Evolutionary conservation across 139 green algal genomes (phyloP).

Genomic region (Tetradesmus lagerheimii): DNA sequence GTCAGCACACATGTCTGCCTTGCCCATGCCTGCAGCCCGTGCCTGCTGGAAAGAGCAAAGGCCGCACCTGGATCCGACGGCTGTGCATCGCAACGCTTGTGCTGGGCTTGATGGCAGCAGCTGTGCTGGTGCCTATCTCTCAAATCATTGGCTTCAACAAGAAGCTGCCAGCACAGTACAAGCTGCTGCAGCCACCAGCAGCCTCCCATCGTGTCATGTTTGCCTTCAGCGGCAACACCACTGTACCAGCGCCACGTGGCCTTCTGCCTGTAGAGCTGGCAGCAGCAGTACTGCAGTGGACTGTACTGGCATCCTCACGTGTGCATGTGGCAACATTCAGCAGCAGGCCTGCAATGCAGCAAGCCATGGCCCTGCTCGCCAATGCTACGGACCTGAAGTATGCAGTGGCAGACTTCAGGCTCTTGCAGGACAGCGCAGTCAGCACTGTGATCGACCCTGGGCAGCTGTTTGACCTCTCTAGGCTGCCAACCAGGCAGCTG

Average conservation of each 20-base stretch:
- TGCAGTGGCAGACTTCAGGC: not conserved
- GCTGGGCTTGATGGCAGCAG: not conserved
- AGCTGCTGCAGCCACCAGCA: slow-evolving; percentile 7
- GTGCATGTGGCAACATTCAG: slow-evolving; percentile 20
- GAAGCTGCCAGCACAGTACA: not conserved
- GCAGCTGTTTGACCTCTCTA: slow-evolving; percentile 27
- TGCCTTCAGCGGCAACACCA: not conserved
- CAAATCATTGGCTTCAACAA: slow-evolving; percentile 9
- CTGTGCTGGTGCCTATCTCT: slow-evolving; percentile 17
- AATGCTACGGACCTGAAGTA: not conserved
- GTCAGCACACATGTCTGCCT: not conserved
- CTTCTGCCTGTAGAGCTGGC: not conserved
- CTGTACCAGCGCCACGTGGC: not conserved
- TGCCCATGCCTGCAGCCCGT: not conserved
- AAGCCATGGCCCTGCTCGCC: not conserved
- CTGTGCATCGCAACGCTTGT: not conserved
- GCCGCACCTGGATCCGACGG: not conserved
- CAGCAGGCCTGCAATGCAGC: slow-evolving; percentile 9
- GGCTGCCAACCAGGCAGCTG: not conserved
- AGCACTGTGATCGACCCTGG: not conserved
- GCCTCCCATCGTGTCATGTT: not conserved
- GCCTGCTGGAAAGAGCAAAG: not conserved
- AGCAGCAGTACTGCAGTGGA: not conserved
- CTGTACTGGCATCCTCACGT: not conserved
- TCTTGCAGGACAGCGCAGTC: not conserved